Conservation (phyloP, 2,329 filamentous ascomycete genomes). For the Hirsutella thompsonii region DNA sequence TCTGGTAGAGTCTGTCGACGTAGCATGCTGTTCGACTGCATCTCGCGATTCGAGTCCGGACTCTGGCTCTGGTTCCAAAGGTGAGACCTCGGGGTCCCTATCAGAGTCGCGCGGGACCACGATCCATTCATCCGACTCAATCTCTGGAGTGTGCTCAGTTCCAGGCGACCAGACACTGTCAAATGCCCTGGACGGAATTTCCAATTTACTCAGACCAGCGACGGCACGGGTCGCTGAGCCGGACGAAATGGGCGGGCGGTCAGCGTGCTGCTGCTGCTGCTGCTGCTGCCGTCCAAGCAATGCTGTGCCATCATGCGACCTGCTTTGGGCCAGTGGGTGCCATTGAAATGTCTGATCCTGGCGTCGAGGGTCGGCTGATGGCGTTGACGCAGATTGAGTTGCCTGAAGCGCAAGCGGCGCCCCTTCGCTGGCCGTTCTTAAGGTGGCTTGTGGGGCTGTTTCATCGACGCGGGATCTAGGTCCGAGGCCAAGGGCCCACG, state of each 20-base stretch:
- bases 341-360: not conserved
- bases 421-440: slow-evolving; percentile 8
- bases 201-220: slow-evolving; percentile 5
- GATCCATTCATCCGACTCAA: too few species aligned
- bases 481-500: slow-evolving; percentile 29
- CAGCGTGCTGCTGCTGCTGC: not conserved
- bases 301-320: not conserved
- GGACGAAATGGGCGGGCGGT: not conserved
- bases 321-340: not conserved
- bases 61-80: too few species aligned
- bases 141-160: not conserved
- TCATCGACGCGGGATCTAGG: slow-evolving; percentile 16
- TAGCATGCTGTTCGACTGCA: too few species aligned
- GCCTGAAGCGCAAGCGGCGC: slow-evolving; percentile 5
- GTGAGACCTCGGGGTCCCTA: too few species aligned
- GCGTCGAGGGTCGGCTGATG: not conserved
- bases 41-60: too few species aligned
- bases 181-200: slow-evolving; percentile 3
- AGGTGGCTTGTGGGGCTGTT: slow-evolving; percentile 9
- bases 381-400: slow-evolving; percentile 4
- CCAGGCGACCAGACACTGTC: not conserved
- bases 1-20: too few species aligned
- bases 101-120: too few species aligned
- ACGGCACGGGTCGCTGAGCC: slow-evolving; percentile 3
- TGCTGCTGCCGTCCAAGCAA: too few species aligned